phyloP scores from a whole-genome alignment of 164 flowering plant species.

The Platanus orientalis region DNA sequence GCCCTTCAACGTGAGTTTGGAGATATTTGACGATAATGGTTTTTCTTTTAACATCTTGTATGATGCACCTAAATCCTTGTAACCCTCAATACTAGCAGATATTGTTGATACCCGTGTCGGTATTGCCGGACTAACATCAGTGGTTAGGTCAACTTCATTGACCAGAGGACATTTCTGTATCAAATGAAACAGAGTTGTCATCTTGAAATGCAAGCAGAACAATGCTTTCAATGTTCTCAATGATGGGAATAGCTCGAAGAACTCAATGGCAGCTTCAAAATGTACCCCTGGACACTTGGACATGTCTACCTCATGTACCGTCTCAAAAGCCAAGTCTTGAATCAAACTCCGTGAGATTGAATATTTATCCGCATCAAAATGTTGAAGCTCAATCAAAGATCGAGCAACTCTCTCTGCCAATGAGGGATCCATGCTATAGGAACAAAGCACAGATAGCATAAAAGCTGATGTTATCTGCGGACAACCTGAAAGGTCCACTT shows the following conservation, averaged over 20 bases:
- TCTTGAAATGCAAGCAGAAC: slow-evolving; percentile 40
- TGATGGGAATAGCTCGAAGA: slow-evolving; percentile 66
- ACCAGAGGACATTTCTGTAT: slow-evolving; percentile 42
- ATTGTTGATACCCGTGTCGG: slow-evolving; percentile 27
- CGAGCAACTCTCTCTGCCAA: slow-evolving; percentile 24
- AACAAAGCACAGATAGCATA: slow-evolving; percentile 48
- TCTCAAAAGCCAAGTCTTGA: slow-evolving; percentile 40
- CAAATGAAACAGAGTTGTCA: slow-evolving; percentile 28
- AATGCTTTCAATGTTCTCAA: slow-evolving; percentile 53
- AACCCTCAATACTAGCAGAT: slow-evolving; percentile 11
- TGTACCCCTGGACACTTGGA: slow-evolving; percentile 53
- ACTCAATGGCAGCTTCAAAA: slow-evolving; percentile 41
- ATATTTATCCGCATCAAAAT: slow-evolving; percentile 5
- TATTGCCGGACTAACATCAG: slow-evolving; percentile 49
- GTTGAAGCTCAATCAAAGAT: slow-evolving; percentile 18
- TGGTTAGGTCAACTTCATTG: slow-evolving; percentile 50
- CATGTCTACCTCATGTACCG: slow-evolving; percentile 57
- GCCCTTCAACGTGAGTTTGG: slow-evolving; percentile 66
- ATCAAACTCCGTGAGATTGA: slow-evolving; percentile 11
- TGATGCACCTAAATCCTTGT: slow-evolving; percentile 4
- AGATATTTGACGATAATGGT: slow-evolving; percentile 29
- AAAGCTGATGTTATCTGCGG: slow-evolving; percentile 49
- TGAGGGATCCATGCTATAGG: slow-evolving; percentile 20
- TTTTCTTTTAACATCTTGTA: slow-evolving; percentile 8
- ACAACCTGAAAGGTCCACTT: slow-evolving; percentile 66